phyloP scores from a whole-genome alignment of 2,329 filamentous ascomycete species.

The Pestalotiopsis sp. region DNA sequence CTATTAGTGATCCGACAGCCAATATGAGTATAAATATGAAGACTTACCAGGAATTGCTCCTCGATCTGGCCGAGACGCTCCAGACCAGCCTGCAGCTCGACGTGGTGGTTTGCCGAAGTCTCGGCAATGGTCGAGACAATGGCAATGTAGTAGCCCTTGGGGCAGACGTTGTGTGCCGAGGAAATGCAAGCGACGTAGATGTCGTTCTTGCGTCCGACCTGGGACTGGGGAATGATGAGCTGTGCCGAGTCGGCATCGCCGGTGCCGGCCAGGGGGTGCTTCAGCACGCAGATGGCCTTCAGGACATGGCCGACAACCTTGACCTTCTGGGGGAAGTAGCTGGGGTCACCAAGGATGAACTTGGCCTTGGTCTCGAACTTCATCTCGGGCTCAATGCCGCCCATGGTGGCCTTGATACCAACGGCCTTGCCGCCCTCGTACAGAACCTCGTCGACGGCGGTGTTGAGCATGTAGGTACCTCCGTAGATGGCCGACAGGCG shows the following conservation, averaged over 20 bases:
- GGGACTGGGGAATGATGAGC: constrained; percentile 96
- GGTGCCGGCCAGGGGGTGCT: constrained; percentile 90
- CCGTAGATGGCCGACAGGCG: constrained; percentile 98
- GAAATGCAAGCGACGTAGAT: constrained; percentile 98
- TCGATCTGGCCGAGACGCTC: constrained; percentile 91
- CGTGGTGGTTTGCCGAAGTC: constrained; percentile 86
- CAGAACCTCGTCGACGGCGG: constrained; percentile 84
- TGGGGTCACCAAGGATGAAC: constrained; percentile 94
- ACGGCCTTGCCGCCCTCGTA: constrained; percentile 86
- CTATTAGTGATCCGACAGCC: neutral
- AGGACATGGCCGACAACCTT: constrained; percentile 87
- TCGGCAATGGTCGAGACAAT: constrained; percentile 98
- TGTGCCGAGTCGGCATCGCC: constrained; percentile 88
- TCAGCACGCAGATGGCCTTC: constrained; percentile 96
- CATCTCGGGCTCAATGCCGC: constrained; percentile 80
- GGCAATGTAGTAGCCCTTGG: constrained; percentile 98
- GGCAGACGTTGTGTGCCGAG: constrained; percentile 95
- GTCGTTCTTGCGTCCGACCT: constrained; percentile 95
- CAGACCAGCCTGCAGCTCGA: constrained; percentile 90
- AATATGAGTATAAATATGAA: neutral
- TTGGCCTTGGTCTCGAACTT: constrained; percentile 95
- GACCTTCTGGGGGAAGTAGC: constrained; percentile 91
- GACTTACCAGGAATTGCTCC: constrained; percentile 87
- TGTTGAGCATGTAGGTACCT: constrained; percentile 99
- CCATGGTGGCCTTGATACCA: constrained; percentile 98